phyloP scores from a whole-genome alignment of 208 protist species.

The Leishmania arabica region DNA sequence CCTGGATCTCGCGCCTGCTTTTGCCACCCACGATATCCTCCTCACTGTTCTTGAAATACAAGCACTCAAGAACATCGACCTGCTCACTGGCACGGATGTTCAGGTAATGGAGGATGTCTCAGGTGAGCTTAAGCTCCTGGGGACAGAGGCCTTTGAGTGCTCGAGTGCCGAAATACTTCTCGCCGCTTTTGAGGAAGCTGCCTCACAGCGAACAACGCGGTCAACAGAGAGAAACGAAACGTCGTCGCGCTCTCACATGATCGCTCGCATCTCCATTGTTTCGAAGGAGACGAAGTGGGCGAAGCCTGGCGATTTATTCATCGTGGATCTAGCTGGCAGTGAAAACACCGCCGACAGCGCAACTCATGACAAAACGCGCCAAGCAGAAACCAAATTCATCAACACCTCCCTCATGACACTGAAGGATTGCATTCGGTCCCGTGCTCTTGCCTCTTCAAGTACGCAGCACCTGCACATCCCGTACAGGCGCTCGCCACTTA shows the following conservation, averaged over 20 bases:
- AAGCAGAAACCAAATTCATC: conserved; percentile 89
- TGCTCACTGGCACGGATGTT: conserved; percentile 76
- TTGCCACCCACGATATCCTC: conserved; percentile 69
- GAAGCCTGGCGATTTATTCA: conserved; percentile 81
- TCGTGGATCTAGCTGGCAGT: conserved; percentile 90
- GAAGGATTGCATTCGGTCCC: conserved; percentile 89
- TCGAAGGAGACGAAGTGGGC: conserved; percentile 84
- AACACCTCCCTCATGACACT: conserved; percentile 94
- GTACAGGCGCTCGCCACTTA: conserved; percentile 87
- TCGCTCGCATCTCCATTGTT: conserved; percentile 78
- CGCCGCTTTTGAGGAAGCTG: conserved; percentile 81
- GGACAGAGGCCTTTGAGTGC: conserved; percentile 80
- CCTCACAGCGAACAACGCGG: conserved; percentile 74
- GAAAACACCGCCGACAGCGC: conserved; percentile 91
- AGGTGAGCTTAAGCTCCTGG: conserved; percentile 76
- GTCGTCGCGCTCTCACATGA: conserved; percentile 89
- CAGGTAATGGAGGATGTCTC: conserved; percentile 86
- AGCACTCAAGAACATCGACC: conserved; percentile 72
- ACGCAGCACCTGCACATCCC: conserved; percentile 89
- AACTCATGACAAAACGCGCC: conserved; percentile 83
- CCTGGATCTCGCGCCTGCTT: conserved; percentile 59
- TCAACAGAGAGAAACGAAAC: conserved; percentile 82
- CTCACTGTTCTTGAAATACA: conserved; percentile 89
- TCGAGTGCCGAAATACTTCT: conserved; percentile 75
- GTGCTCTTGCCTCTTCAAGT: conserved; percentile 70